Evolutionary conservation across 176 grass and related monocot species (phyloP).

Genomic region (Lolium multiflorum): DNA sequence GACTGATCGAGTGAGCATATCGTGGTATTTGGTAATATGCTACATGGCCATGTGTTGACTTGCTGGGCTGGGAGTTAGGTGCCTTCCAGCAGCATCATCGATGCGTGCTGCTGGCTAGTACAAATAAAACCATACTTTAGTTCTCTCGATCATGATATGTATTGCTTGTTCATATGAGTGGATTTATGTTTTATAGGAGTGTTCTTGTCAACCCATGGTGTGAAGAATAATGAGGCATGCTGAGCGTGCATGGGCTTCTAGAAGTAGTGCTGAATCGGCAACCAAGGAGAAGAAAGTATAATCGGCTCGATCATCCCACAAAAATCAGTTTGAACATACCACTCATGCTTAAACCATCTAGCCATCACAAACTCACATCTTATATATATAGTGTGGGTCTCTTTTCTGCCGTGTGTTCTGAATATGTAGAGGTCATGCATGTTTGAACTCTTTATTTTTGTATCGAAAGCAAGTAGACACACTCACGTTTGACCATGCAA

Average conservation of each 20-base stretch:
- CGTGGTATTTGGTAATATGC: neutral
- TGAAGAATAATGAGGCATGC: constrained; percentile 28
- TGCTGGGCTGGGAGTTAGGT: constrained; percentile 20
- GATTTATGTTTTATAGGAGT: neutral
- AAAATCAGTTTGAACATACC: too few species aligned
- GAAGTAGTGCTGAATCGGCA: too few species aligned
- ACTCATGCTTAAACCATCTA: too few species aligned
- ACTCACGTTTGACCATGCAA: too few species aligned
- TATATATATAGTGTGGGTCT: too few species aligned
- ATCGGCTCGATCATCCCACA: too few species aligned
- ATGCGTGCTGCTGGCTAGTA: neutral
- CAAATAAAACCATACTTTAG: constrained; percentile 22
- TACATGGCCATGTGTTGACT: constrained; percentile 32
- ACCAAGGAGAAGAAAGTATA: too few species aligned
- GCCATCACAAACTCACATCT: too few species aligned
- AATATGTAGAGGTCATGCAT: too few species aligned
- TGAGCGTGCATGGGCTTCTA: constrained; percentile 7
- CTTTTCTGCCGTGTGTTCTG: too few species aligned
- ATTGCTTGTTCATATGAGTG: neutral
- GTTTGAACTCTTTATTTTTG: too few species aligned
- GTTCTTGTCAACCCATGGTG: constrained; percentile 28
- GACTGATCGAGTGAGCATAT: constrained; percentile 30
- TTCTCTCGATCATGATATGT: constrained; percentile 12
- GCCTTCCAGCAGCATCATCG: constrained; percentile 28
- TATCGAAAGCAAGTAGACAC: too few species aligned